Evolutionary conservation across 2,329 filamentous ascomycete genomes (phyloP), one percentile per base, ranked within the genome.

Genomic region (Thelonectria discophora): DNA sequence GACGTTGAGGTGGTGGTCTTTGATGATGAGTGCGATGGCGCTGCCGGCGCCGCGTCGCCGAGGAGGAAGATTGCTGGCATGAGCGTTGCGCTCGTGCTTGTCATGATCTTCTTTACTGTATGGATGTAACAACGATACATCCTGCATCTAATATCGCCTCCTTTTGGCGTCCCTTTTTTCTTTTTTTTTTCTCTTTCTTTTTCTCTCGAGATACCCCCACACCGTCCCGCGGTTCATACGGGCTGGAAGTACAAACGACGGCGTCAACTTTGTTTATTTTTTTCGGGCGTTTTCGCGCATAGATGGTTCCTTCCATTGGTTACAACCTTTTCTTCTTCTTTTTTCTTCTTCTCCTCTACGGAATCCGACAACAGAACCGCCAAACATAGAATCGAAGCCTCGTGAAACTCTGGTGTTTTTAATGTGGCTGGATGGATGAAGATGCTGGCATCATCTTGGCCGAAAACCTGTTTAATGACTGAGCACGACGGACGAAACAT

Each of bases 11-110:
- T 82, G 9, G 6, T 30, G 27, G 27, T 10, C 27, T 30, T 30
- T 30, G 27, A 24, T 6, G 21, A 24, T 24, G 21, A 30, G 27
- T 8, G 27, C 27, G 27, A 9, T 30, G 27, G 27, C 10, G 80
- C 92, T 68, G 89, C 90, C 15, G 86, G 88, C 65, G 87, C 89
- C 3, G 76, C 93, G 0, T 72, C 72, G 6, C 69, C 65, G 24
- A 70, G 73, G 40, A 68, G 68, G 45, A 68, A 69, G 20, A 65
- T 76, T 24, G 68, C 72, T n/a, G 65, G 66, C 17, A 66, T 72
- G 27, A 73, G 73, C 43, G 64, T 71, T 20, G 66, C 68, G n/a
- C 58, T 75, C 20, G 71, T 71, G 2, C 69, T 65, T 13, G 62
- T 73, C 42, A 73, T 75, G 58, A 58, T 75, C 49, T 69, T 70